Percentiles rank a stretch among this genome's conserved stretches.
phyloP scores from a whole-genome alignment of 768 basidiomycete species.

The Russula dissimulans region DNA sequence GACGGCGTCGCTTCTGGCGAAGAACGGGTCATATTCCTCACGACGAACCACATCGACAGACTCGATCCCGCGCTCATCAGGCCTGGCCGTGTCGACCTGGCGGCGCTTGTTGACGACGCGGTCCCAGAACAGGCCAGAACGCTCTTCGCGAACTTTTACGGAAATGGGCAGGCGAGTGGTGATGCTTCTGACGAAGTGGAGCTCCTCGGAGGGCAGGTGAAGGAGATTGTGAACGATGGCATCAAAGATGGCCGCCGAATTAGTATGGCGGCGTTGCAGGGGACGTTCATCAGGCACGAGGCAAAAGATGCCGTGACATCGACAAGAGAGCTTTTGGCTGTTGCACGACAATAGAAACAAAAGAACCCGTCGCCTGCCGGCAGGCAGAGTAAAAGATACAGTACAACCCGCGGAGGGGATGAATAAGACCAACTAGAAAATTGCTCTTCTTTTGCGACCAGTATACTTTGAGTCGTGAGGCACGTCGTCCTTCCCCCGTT shows the following conservation, averaged over 20 bases:
- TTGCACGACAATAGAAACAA: not conserved
- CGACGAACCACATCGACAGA: slow-evolving; percentile 87
- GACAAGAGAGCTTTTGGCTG: slow-evolving; percentile 35
- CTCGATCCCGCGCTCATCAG: slow-evolving; percentile 93
- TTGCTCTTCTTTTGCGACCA: slow-evolving; percentile 74
- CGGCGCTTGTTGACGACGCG: slow-evolving; percentile 79
- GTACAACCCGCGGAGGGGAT: not conserved
- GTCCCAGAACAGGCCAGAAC: slow-evolving; percentile 66
- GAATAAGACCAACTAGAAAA: slow-evolving; percentile 44
- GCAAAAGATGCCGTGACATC: slow-evolving; percentile 45
- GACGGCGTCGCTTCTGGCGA: slow-evolving; percentile 98
- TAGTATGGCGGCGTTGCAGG: slow-evolving; percentile 96
- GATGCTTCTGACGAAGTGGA: slow-evolving; percentile 33
- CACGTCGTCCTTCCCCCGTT: slow-evolving; percentile 77
- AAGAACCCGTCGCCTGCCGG: not conserved
- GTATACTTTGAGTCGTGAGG: slow-evolving; percentile 85
- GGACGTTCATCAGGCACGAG: slow-evolving; percentile 77
- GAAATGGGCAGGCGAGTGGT: slow-evolving; percentile 28
- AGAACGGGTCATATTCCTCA: slow-evolving; percentile 98
- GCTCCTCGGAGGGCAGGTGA: slow-evolving; percentile 43
- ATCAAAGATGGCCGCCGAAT: slow-evolving; percentile 46
- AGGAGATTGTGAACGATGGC: slow-evolving; percentile 44
- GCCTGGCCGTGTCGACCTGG: slow-evolving; percentile 89
- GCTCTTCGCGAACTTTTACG: slow-evolving; percentile 82
- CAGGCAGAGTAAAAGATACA: not conserved